Conservation (phyloP, 257 asterid species). For the Plantago elongata region DNA sequence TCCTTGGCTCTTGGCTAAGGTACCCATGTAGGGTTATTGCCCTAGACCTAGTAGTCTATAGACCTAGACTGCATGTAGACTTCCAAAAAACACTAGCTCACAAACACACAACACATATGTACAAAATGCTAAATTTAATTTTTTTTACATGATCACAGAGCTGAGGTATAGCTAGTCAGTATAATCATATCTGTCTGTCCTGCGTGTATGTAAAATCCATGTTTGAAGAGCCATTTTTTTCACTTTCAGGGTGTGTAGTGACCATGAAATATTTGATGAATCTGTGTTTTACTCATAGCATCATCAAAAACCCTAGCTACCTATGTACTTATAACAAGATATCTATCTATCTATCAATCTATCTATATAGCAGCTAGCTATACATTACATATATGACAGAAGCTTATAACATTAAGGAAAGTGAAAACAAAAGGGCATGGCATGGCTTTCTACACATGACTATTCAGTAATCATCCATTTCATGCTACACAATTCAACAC, state of each 20-base stretch:
- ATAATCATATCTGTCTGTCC: too few relatives aligned
- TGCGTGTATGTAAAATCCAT: too few relatives aligned
- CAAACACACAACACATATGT: too few relatives aligned
- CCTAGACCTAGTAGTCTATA: conserved; percentile 27
- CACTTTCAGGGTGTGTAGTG: conserved; percentile 14
- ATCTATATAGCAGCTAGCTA: too few relatives aligned
- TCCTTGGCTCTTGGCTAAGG: conserved; percentile 19
- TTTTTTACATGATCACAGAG: not conserved
- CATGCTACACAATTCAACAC: conserved; percentile 40
- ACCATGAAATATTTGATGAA: too few relatives aligned
- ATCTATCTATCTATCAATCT: too few relatives aligned
- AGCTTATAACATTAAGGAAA: conserved; percentile 31
- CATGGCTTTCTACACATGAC: conserved; percentile 44
- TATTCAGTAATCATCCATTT: conserved; percentile 46
- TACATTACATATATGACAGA: too few relatives aligned
- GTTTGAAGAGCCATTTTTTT: not conserved
- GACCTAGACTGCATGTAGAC: conserved; percentile 27
- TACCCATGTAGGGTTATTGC: conserved; percentile 36
- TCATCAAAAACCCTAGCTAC: too few relatives aligned
- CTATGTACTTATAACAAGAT: too few relatives aligned
- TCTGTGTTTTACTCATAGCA: too few relatives aligned
- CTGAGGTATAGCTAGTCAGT: not conserved
- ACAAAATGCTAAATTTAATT: too few relatives aligned
- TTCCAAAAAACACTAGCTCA: conserved; percentile 15
- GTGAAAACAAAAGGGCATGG: conserved; percentile 43